Evolutionary conservation across 768 basidiomycete species (phyloP), one percentile per base, ranked within the genome.

Genomic region (Phaeotremella fagi): DNA sequence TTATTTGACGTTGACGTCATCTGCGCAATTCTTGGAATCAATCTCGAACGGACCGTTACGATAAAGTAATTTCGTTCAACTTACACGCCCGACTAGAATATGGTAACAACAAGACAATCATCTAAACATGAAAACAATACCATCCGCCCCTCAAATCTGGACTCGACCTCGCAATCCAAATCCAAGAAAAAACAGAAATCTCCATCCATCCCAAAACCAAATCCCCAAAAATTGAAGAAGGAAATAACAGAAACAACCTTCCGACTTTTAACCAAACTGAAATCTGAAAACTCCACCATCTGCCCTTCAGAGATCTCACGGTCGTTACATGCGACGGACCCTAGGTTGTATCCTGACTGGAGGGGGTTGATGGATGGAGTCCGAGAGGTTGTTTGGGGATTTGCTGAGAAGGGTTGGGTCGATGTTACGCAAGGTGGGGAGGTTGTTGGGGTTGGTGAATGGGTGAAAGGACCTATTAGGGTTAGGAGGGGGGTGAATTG

Each of bases 271-370:
- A 60, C 58, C 29, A 45, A 44, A 18, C 54, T 50, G 25, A 27
- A 28, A 1, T 38, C 50, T 4, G 12, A 12, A 6, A 20, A 41
- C 12, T 53, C 54, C 1, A 69, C 67, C 3, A 63, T 69, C 25
- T 70, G 68, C 45, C 68, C 68, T 6, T 70, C 68, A 2, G 60
- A 66, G 36, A 55, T 70, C 33, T 55, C 68, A 15, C 45, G 68
- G 23, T 9, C 23, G n/a, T 35, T 70, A 25, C 61, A 70, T 37
- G 52, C 55, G n/a, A 22, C 14, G 16, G 11, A 59, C 9, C 41
- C 55, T 3, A n/a, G 16, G 2, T 1, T 1, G 6, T 70, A 62
- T 35, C 64, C 62, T 18, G 56, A 70, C 48, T 70, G 68, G 68
- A 29, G 64, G 26, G 45, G 14, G 0, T 37, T 70, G 50, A 67